Base-by-base conservation (phyloP, 1,284 basidiomycete species). In the Boletellus deceptivus region DNA sequence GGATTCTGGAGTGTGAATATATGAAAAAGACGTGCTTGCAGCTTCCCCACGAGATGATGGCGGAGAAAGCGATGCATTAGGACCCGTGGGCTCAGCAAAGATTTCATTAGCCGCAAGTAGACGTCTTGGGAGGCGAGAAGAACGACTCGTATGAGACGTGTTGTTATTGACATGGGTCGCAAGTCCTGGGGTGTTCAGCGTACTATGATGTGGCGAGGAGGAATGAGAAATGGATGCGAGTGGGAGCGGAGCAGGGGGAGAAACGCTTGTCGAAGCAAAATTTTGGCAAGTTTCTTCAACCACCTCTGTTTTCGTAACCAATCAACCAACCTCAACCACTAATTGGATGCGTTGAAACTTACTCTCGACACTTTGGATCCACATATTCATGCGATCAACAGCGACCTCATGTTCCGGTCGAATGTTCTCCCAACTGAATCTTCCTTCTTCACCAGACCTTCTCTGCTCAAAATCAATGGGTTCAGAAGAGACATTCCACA, bases 341-440 rank as follows among this genome's bases (percentile, higher is more conserved):
- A 50, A 10, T 18, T 24, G 48, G 48, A 49, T 6, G 45, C 1
- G 1, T 10, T 2, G 40, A n/a, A 13, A 77, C 86, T 62, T 63
- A 90, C 87, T 84, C 69, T 91, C 87, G 10, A 89, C 85, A 51
- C 80, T 86, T 57, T 79, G 78, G 68, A 89, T 84, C 89, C 88
- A 91, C 46, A 83, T 70, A 1, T 80, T 77, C 82, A 91, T 82
- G 49, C 88, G 73, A 59, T 90, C 86, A 34, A 74, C 68, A 39
- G 77, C 75, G 34, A 75, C 76, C 41, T 67, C 68, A n/a, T 52
- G 60, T 43, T 68, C 65, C 2, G 65, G 65, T 2, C 64, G 60
- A 34, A 68, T 70, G 17, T 67, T 54, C 50, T 67, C 65, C 66
- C 69, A 67, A 29, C 65, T 67, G 36, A 67, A 70, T 31, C 65